Conservation (phyloP, 164 flowering plant genomes). For the Magnolia officinalis region DNA sequence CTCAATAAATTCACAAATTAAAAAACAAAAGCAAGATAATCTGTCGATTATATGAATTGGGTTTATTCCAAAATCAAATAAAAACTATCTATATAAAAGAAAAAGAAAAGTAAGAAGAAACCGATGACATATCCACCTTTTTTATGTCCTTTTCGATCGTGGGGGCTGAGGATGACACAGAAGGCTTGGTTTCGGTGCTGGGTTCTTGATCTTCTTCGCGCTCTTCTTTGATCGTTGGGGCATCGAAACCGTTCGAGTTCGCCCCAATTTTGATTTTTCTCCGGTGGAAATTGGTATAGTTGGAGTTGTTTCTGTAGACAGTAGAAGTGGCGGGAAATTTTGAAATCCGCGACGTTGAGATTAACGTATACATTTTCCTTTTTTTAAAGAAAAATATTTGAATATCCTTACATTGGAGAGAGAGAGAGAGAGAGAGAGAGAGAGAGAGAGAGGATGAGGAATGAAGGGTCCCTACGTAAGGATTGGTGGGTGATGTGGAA, state of each 20-base stretch:
- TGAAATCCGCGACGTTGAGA: conserved; percentile 2
- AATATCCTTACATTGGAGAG: not conserved
- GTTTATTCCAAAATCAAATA: not conserved
- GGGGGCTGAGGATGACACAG: conserved; percentile 9
- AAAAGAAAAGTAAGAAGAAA: not conserved
- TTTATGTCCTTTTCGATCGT: conserved; percentile 15
- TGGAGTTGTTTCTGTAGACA: not conserved
- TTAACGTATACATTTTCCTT: conserved; percentile 5
- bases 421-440: conserved; percentile 5
- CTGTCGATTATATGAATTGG: not conserved
- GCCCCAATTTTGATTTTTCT: conserved; percentile 6
- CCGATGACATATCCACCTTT: conserved; percentile 6
- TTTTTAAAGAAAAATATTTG: not conserved
- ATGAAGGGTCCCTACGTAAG: not conserved
- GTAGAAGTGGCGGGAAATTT: conserved; percentile 7
- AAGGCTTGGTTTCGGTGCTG: conserved; percentile 7
- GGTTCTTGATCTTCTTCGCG: conserved; percentile 5
- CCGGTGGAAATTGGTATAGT: not conserved
- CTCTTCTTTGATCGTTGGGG: conserved; percentile 11
- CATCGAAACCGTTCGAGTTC: conserved; percentile 12
- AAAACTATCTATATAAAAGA: not conserved
- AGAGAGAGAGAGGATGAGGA: conserved; percentile 7
- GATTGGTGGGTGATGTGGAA: too few relatives aligned
- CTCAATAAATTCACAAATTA: not conserved
- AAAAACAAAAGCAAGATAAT: not conserved